phyloP scores from a whole-genome alignment of 768 basidiomycete species.

The Termitomyces sp. region DNA sequence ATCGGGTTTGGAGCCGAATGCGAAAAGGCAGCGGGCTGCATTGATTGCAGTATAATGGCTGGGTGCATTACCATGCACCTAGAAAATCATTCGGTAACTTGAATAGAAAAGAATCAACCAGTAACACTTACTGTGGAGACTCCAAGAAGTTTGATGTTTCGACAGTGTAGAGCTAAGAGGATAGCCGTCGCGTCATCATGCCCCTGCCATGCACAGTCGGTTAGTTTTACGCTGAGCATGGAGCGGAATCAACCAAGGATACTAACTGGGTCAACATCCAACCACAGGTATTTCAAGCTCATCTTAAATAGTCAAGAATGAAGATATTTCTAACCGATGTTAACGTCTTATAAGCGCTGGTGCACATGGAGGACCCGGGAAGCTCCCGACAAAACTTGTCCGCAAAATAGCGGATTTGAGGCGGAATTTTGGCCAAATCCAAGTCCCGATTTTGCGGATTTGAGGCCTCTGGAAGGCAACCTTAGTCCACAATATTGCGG shows the following conservation, averaged over 20 bases:
- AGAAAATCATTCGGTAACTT: neutral
- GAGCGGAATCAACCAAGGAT: neutral
- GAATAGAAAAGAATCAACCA: neutral
- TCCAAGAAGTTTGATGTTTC: slow-evolving; percentile 66
- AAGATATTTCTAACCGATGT: neutral
- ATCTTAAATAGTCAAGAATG: neutral
- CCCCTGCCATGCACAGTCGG: slow-evolving; percentile 45
- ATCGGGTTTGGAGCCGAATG: slow-evolving; percentile 57
- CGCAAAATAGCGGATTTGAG: no score
- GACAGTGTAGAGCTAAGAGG: slow-evolving; percentile 64
- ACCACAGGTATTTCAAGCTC: slow-evolving; percentile 37
- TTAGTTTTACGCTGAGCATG: neutral
- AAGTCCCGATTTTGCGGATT: no score
- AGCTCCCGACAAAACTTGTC: no score
- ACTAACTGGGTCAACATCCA: slow-evolving; percentile 63
- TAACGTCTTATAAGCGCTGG: neutral
- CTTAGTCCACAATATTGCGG: no score
- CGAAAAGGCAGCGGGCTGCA: slow-evolving; percentile 71
- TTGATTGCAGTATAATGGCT: slow-evolving; percentile 61
- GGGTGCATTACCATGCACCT: slow-evolving; percentile 82
- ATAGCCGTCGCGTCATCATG: slow-evolving; percentile 90
- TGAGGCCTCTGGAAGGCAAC: no score
- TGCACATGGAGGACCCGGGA: no score
- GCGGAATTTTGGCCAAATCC: no score
- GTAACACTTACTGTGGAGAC: slow-evolving; percentile 64